Base-by-base conservation (phyloP, 2,329 filamentous ascomycete species). In the Thelonectria blattea region DNA sequence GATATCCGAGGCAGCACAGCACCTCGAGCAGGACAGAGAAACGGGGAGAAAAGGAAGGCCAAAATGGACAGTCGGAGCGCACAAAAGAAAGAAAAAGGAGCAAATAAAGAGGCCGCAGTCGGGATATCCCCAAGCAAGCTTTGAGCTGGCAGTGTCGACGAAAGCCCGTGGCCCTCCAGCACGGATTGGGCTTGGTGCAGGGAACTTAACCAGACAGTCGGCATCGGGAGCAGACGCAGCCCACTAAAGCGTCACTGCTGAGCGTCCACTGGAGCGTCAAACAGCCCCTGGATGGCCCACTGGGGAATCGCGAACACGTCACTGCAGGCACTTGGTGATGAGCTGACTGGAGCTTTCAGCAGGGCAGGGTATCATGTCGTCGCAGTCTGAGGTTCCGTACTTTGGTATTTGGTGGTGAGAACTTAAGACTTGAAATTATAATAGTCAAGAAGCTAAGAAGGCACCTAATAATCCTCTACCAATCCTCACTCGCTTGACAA, bases 191-290 rank as follows among this genome's bases (percentile, higher is more conserved):
- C 66, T 68, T 69, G 68, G 68, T 61, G 65, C 49, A 22, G 10
- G 60, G 59, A 60, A 47, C 65, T 65, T 68, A 59, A 62, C 64
- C 65, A 71, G 61, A 62, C 67, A 41, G 56, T 63, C 65, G 65
- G 63, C 61, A 59, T n/a, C 39, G 17, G n/a, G 14, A n/a, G 9
- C 11, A 7, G 12, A 22, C 67, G 61, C 55, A 41, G 14, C n/a
- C 62, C 58, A 49, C 56, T 55, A 48, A 57, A 43, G 45, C 53
- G 42, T 47, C 63, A 58, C 62, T 60, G 61, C 54, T 48, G 14
- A 30, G 37, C 47, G 34, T 20, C 48, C 54, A 54, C 60, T 63
- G 54, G 42, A 58, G 49, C 42, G 43, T 20, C 39, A 15, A 43
- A 32, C 17, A 32, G 45, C 12, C 47, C 45, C 56, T 56, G 34